Percentiles rank a stretch among this genome's conserved stretches.
Evolutionary conservation across 257 asterid species (phyloP).

Genomic region (Nicotiana tomentosiformis): DNA sequence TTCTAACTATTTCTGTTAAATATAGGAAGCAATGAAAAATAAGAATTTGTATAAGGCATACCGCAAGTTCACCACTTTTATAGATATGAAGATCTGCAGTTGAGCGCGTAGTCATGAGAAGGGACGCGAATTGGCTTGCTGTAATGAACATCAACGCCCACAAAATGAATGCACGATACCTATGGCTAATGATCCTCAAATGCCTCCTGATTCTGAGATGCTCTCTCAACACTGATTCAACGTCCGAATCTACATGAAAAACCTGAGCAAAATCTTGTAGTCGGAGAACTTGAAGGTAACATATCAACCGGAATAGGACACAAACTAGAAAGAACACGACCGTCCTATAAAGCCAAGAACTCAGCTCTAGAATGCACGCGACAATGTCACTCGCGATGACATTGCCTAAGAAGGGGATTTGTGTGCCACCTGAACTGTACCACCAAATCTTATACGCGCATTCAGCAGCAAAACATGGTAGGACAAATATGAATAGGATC

Average conservation of each 20-base stretch:
- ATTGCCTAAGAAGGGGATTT: constrained; percentile 42
- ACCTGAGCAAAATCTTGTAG: constrained; percentile 22
- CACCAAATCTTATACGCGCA: constrained; percentile 58
- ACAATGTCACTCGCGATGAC: constrained; percentile 35
- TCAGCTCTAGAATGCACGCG: constrained; percentile 38
- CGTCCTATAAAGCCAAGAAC: constrained; percentile 35
- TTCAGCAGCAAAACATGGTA: constrained; percentile 47
- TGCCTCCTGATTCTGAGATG: constrained; percentile 21
- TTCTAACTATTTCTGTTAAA: not conserved
- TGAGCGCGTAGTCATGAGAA: constrained; percentile 19
- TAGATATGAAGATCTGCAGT: constrained; percentile 9
- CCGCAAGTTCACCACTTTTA: constrained; percentile 26
- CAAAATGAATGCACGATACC: constrained; percentile 11
- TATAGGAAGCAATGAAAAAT: not conserved
- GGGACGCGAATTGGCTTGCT: constrained; percentile 25
- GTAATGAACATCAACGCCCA: constrained; percentile 18
- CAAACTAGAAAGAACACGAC: constrained; percentile 48
- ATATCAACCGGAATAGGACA: constrained; percentile 36
- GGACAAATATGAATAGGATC: constrained; percentile 41
- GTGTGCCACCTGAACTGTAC: constrained; percentile 47
- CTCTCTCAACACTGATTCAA: constrained; percentile 17
- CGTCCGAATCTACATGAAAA: constrained; percentile 16
- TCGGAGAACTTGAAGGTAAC: constrained; percentile 20
- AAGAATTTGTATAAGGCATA: not conserved
- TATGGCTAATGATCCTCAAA: constrained; percentile 21